Evolutionary conservation across 2,329 filamentous ascomycete species (phyloP).

Genomic region (Aspergillus glaucus): DNA sequence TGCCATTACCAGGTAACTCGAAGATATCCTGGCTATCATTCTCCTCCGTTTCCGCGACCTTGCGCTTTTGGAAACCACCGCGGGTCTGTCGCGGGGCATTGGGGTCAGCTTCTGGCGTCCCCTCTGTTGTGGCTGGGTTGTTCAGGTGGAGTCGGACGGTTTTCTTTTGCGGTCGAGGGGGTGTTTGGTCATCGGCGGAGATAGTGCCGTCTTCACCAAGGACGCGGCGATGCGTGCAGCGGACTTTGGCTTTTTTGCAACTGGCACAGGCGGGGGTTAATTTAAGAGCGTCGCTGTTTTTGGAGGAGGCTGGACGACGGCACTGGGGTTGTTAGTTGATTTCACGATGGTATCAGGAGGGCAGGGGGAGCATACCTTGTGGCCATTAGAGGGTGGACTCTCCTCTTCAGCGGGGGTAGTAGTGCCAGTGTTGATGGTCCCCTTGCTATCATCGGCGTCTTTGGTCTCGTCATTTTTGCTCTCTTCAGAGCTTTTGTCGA

Average conservation of each 20-base stretch:
- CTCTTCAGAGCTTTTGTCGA: not conserved
- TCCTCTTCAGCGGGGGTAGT: not conserved
- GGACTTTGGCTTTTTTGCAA: constrained; percentile 21
- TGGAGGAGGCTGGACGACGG: no score
- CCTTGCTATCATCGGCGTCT: not conserved
- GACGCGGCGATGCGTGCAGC: constrained; percentile 17
- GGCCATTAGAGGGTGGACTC: not conserved
- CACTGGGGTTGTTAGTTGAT: not conserved
- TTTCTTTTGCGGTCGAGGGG: constrained; percentile 11
- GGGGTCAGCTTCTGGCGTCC: not conserved
- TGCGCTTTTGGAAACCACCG: constrained; percentile 1
- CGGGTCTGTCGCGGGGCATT: constrained; percentile 4
- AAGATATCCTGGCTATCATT: not conserved
- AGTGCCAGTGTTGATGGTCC: no score
- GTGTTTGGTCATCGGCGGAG: constrained; percentile 10
- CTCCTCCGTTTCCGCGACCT: constrained; percentile 6
- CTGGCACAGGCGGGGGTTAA: constrained; percentile 12
- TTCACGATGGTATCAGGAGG: not conserved
- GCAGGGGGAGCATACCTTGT: not conserved
- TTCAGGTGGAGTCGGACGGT: constrained; percentile 5
- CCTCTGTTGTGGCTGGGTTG: not conserved
- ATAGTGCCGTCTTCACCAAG: constrained; percentile 1
- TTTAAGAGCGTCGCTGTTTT: constrained; percentile 1
- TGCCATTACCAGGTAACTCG: not conserved
- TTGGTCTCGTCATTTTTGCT: not conserved